phyloP scores from a whole-genome alignment of 768 basidiomycete genomes.

The Leccinum ochraceum region DNA sequence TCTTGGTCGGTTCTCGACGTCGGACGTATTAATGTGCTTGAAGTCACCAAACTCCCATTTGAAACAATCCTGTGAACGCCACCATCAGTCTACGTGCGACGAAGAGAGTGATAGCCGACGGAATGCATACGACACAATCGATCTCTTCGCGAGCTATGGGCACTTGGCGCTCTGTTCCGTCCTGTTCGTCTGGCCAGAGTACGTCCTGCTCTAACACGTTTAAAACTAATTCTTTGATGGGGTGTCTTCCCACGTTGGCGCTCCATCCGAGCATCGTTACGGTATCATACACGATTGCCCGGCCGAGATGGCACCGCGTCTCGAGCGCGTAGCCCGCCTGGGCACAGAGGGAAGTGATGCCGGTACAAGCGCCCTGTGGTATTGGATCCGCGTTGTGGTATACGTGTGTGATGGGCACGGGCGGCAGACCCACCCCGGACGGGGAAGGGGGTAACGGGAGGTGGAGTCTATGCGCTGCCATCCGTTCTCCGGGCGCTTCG shows the following conservation, averaged over 20 bases:
- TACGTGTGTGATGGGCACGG: slow-evolving; percentile 44
- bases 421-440: slow-evolving; percentile 13
- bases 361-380: slow-evolving; percentile 58
- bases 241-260: slow-evolving; percentile 55
- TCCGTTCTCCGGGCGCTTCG: slow-evolving; percentile 64
- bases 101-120: neutral
- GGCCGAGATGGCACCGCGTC: slow-evolving; percentile 62
- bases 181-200: slow-evolving; percentile 39
- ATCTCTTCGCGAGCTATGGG: slow-evolving; percentile 60
- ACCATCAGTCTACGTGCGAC: neutral
- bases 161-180: slow-evolving; percentile 46
- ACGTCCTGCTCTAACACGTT: slow-evolving; percentile 51
- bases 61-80: slow-evolving; percentile 62
- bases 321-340: slow-evolving; percentile 68
- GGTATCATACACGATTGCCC: slow-evolving; percentile 66
- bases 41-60: slow-evolving; percentile 72
- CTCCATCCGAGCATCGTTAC: slow-evolving; percentile 63
- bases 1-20: neutral
- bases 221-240: slow-evolving; percentile 55
- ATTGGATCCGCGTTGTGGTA: slow-evolving; percentile 76
- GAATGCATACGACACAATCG: slow-evolving; percentile 57
- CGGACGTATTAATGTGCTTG: slow-evolving; percentile 23
- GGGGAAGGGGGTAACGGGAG: slow-evolving; percentile 52
- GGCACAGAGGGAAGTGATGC: slow-evolving; percentile 51
- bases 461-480: slow-evolving; percentile 61